Conservation (phyloP, 495 filamentous ascomycete species). For the Durotheca rogersii region DNA sequence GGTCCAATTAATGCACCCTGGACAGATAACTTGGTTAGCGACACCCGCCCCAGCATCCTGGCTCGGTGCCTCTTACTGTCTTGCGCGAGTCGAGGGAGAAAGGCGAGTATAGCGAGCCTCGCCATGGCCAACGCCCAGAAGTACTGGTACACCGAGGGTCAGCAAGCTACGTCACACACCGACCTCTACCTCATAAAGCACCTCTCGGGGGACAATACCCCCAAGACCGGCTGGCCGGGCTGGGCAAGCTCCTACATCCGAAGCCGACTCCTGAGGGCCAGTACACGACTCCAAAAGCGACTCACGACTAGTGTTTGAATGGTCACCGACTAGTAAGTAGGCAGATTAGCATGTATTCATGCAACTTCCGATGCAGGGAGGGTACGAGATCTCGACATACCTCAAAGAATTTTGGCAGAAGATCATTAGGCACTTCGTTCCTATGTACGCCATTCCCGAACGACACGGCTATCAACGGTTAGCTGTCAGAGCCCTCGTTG, state of each 20-base stretch:
- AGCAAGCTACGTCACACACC: no score
- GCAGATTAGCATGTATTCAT: no score
- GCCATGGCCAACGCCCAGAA: conserved; percentile 32
- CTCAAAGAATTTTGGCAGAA: conserved; percentile 25
- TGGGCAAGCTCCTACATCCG: no score
- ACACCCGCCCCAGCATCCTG: no score
- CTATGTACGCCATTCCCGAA: conserved; percentile 22
- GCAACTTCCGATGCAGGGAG: not conserved
- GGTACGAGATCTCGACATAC: conserved; percentile 3
- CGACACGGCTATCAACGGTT: conserved; percentile 6
- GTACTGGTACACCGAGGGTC: no score
- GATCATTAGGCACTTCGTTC: conserved; percentile 9
- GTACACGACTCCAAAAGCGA: no score
- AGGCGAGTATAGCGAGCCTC: conserved; percentile 33
- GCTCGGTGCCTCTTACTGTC: conserved; percentile 26
- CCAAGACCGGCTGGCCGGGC: no score
- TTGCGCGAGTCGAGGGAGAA: conserved; percentile 34
- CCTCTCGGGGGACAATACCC: no score
- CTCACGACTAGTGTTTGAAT: conserved; percentile 30
- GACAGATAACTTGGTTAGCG: conserved; percentile 3
- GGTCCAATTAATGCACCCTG: conserved; percentile 9
- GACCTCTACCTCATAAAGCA: no score
- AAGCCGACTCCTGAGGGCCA: no score
- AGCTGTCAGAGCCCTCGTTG: no score
- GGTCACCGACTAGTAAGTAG: conserved; percentile 16